These are phyloP conservation scores for Solanum sejunctum DNA, from an alignment of 257 asterid species.

Conservation along the genomic window DNA sequence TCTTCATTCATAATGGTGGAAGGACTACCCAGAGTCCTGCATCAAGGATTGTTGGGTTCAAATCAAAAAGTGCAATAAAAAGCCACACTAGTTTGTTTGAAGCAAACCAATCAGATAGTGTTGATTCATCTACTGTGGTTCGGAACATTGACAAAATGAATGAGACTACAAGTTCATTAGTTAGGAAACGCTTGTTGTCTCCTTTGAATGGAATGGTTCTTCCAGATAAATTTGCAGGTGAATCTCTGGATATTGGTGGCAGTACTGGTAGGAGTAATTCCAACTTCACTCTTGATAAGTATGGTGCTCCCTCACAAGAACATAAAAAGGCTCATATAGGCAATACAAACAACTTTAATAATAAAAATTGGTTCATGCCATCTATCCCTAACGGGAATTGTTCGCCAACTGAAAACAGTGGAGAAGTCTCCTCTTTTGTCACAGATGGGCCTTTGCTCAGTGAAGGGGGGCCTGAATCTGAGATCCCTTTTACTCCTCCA, in stretches of 20 bases:
- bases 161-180: slow-evolving; percentile 34
- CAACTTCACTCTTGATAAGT: slow-evolving; percentile 9
- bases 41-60: slow-evolving; percentile 73
- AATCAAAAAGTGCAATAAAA: slow-evolving; percentile 20
- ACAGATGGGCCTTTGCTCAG: slow-evolving; percentile 47
- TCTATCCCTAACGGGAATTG: slow-evolving; percentile 12
- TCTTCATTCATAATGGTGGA: slow-evolving; percentile 25
- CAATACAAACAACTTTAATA: slow-evolving; percentile 17
- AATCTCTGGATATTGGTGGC: slow-evolving; percentile 36
- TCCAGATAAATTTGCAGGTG: slow-evolving; percentile 37
- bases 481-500: slow-evolving; percentile 14
- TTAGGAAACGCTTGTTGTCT: slow-evolving; percentile 54
- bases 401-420: slow-evolving; percentile 19
- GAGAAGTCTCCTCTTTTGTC: slow-evolving; percentile 18
- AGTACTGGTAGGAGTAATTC: slow-evolving; percentile 12
- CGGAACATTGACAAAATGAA: slow-evolving; percentile 6
- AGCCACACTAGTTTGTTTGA: slow-evolving; percentile 11
- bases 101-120: slow-evolving; percentile 17
- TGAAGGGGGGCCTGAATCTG: slow-evolving; percentile 7
- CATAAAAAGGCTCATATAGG: slow-evolving; percentile 51
- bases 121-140: slow-evolving; percentile 12
- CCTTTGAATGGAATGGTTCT: slow-evolving; percentile 48
- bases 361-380: slow-evolving; percentile 21
- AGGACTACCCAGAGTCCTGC: slow-evolving; percentile 45
- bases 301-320: slow-evolving; percentile 27